Conservation (phyloP, 2,329 filamentous ascomycete genomes). For the Chaetoscypha palmicola region DNA sequence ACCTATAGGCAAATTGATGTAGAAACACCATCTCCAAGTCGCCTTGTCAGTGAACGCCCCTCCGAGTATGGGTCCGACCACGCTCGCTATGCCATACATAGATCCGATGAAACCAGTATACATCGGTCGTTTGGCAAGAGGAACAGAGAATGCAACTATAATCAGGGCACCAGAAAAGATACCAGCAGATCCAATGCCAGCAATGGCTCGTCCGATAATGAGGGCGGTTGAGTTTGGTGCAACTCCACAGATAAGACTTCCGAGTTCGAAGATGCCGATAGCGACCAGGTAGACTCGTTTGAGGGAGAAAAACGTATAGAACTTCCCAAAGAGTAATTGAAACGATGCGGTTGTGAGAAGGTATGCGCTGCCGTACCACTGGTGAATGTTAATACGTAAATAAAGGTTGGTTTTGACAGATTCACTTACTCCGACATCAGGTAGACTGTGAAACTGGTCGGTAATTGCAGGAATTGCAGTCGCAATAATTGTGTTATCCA, state of each 20-base stretch:
- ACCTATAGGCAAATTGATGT: slow-evolving; percentile 32
- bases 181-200: slow-evolving; percentile 29
- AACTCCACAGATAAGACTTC: slow-evolving; percentile 27
- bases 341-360: slow-evolving; percentile 32
- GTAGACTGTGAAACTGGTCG: slow-evolving; percentile 29
- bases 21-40: slow-evolving; percentile 29
- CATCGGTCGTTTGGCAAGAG: slow-evolving; percentile 21
- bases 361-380: slow-evolving; percentile 32
- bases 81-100: slow-evolving; percentile 23
- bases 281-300: slow-evolving; percentile 29
- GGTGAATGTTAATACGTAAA: neutral
- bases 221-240: slow-evolving; percentile 30
- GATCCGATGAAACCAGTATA: slow-evolving; percentile 25
- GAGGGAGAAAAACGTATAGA: slow-evolving; percentile 29
- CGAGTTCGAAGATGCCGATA: slow-evolving; percentile 31
- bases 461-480: slow-evolving; percentile 36
- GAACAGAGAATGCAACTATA: slow-evolving; percentile 28
- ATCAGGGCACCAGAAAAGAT: slow-evolving; percentile 31
- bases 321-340: slow-evolving; percentile 27
- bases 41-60: slow-evolving; percentile 28
- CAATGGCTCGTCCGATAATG: slow-evolving; percentile 32
- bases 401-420: neutral
- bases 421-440: slow-evolving; percentile 29
- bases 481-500: slow-evolving; percentile 30
- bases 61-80: slow-evolving; percentile 29